Conservation (phyloP, 176 grass and related monocot genomes). For the Alloteropsis semialata region DNA sequence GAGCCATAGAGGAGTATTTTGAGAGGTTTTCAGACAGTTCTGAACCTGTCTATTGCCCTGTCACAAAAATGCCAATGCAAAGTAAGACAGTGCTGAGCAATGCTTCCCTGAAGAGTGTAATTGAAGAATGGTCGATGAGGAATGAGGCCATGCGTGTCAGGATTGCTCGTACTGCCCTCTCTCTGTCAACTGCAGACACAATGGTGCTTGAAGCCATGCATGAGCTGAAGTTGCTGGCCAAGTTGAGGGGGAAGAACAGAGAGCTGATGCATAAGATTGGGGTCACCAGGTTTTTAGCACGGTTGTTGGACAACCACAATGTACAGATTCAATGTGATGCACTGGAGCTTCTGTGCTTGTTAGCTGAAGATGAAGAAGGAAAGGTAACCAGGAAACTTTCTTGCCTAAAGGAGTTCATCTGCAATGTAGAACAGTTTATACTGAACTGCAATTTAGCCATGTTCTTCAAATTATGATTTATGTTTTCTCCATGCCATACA, state of each 20-base stretch:
- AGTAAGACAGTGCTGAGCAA: slow-evolving; percentile 58
- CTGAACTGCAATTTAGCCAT: neutral
- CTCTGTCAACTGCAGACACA: slow-evolving; percentile 41
- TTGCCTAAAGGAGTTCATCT: neutral
- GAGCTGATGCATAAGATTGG: slow-evolving; percentile 68
- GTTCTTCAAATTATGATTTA: slow-evolving; percentile 12
- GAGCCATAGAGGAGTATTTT: slow-evolving; percentile 61
- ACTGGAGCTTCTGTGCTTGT: slow-evolving; percentile 56
- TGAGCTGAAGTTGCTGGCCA: slow-evolving; percentile 53
- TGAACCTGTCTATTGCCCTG: slow-evolving; percentile 58
- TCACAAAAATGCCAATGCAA: slow-evolving; percentile 56
- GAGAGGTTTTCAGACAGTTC: slow-evolving; percentile 41
- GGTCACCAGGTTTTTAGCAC: slow-evolving; percentile 65
- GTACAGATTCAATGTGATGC: slow-evolving; percentile 42
- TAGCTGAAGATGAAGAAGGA: slow-evolving; percentile 78
- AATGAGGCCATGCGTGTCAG: slow-evolving; percentile 67
- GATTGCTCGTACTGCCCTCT: slow-evolving; percentile 54
- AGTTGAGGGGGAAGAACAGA: slow-evolving; percentile 53
- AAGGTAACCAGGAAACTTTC: slow-evolving; percentile 42
- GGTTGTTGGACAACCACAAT: slow-evolving; percentile 55
- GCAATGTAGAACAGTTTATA: slow-evolving; percentile 15
- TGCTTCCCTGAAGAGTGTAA: slow-evolving; percentile 66
- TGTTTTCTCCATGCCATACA: slow-evolving; percentile 35
- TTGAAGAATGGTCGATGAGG: slow-evolving; percentile 70
- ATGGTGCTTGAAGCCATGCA: slow-evolving; percentile 69